Conservation (phyloP, 1,284 basidiomycete species). For the Xanthoconium separans region DNA sequence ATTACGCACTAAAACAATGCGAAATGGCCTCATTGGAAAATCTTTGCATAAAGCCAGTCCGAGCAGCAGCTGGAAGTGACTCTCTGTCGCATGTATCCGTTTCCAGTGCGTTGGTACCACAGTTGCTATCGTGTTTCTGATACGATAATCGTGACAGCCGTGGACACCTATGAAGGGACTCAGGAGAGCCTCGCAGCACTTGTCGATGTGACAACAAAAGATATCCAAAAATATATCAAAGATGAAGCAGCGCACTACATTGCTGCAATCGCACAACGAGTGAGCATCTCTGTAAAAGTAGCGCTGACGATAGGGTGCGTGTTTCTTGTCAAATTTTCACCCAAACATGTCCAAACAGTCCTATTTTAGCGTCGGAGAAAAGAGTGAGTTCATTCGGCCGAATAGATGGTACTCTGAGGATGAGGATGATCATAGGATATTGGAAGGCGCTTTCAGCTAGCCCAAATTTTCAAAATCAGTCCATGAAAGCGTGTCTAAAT, state of each 20-base stretch:
- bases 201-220: neutral
- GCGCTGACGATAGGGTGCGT: slow-evolving; percentile 3
- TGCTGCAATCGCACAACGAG: neutral
- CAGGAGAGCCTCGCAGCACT: neutral
- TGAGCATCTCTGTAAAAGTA: neutral
- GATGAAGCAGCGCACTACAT: neutral
- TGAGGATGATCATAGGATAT: slow-evolving; percentile 7
- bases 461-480: neutral
- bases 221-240: neutral
- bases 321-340: neutral
- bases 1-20: neutral
- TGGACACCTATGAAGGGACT: neutral
- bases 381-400: neutral
- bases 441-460: slow-evolving; percentile 4
- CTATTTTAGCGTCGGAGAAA: neutral
- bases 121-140: neutral
- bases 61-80: neutral
- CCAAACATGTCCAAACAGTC: neutral
- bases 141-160: neutral
- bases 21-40: neutral
- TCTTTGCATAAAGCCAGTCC: neutral
- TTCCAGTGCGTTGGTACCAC: neutral
- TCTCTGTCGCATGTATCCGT: neutral
- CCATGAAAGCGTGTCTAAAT: slow-evolving; percentile 1
- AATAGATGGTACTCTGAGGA: too few relatives aligned